Conservation (phyloP, 148 eudicot genomes). For the Rhododendron kiyosumense region DNA sequence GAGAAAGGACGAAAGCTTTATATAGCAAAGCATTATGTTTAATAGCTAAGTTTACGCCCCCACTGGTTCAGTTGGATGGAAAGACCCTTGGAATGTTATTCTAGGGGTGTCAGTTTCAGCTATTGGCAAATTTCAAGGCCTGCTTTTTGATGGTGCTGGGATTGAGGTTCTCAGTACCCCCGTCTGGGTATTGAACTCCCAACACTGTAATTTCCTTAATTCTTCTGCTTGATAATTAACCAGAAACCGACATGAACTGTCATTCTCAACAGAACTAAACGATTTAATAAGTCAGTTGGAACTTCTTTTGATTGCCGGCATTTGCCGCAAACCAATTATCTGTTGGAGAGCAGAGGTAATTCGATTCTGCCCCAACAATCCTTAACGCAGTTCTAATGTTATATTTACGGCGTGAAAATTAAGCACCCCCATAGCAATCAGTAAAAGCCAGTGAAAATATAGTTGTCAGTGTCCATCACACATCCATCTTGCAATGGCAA, state of each 20-base stretch:
- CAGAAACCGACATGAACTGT: not conserved
- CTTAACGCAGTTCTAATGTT: not conserved
- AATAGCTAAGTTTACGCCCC: not conserved
- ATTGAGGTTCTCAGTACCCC: not conserved
- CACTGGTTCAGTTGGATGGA: not conserved
- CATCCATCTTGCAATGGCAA: not conserved
- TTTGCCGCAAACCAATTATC: not conserved
- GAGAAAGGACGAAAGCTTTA: not conserved
- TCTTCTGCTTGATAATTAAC: not conserved
- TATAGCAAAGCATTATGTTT: not conserved
- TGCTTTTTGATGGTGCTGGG: not conserved
- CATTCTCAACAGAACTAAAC: not conserved
- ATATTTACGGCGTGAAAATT: not conserved
- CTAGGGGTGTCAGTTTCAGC: not conserved
- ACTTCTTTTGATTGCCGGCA: not conserved
- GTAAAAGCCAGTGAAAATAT: not conserved
- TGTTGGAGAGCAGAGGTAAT: not conserved
- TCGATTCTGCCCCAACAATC: not conserved
- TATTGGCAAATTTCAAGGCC: not conserved
- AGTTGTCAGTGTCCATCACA: not conserved
- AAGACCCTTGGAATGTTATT: not conserved
- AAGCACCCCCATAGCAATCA: not conserved
- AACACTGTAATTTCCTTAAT: not conserved
- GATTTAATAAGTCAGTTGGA: not conserved
- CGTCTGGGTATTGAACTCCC: not conserved